Conservation (phyloP, 176 grass and related monocot species). For the Oryza meridionalis region DNA sequence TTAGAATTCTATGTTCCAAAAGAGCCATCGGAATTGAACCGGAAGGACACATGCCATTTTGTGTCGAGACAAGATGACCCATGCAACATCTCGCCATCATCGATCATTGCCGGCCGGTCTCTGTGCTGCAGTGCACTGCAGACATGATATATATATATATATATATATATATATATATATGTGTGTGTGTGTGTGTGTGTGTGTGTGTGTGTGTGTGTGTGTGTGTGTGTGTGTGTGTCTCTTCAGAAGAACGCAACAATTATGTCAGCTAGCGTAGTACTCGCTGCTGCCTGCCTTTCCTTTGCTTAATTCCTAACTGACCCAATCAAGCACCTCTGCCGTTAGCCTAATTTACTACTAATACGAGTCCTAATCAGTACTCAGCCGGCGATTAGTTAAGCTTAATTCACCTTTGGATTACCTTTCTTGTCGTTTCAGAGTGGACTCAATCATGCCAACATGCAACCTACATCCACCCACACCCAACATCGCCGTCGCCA, state of each 20-base stretch:
- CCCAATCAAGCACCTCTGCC: not conserved
- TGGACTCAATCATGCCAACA: not conserved
- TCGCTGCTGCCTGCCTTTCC: not conserved
- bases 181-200: too few relatives aligned
- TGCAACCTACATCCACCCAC: not conserved
- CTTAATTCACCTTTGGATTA: not conserved
- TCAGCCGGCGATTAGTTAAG: not conserved
- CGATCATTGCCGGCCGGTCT: not conserved
- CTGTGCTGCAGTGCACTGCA: not conserved
- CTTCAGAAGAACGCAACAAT: conserved; percentile 24
- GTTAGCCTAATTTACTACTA: not conserved
- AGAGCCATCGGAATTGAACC: too few relatives aligned
- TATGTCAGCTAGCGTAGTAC: not conserved
- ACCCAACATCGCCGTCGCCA: not conserved
- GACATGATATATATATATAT: not conserved
- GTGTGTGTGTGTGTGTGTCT: too few relatives aligned
- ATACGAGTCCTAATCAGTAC: not conserved
- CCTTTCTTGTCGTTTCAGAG: not conserved
- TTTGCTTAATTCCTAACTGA: not conserved
- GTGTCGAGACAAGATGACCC: not conserved
- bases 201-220: too few relatives aligned
- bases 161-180: too few relatives aligned
- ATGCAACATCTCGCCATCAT: not conserved
- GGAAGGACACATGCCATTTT: not conserved
- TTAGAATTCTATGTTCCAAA: too few relatives aligned